Base-by-base conservation (phyloP, 768 basidiomycete genomes). In the Boletales sp. region DNA sequence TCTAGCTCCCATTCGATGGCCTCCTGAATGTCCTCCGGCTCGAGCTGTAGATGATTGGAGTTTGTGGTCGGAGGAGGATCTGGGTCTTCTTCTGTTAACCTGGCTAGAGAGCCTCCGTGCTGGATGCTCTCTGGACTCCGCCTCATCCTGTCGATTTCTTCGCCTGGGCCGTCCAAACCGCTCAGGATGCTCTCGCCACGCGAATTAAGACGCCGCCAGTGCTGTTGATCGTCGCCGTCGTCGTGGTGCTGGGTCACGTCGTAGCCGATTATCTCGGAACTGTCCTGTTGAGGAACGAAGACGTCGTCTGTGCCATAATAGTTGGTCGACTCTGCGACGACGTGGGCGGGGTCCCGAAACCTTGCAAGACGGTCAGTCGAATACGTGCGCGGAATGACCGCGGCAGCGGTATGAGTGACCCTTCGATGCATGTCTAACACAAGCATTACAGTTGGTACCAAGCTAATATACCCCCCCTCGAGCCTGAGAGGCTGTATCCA, bases 1-100 rank as follows among this genome's bases (percentile, higher is more conserved):
- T 74, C 76, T 49, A 82, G 54, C 49, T 70, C 70, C 73, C 69
- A 74, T 44, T 77, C 72, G 17, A 74, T 70, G 12, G 73, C 76
- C 0, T 72, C 74, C n/a, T 70, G 69, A 10, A 71, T 73, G 15
- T 72, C 70, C 8, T 62, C 65, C 40, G 67, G 58, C 17, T 60
- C 61, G 15, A 52, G 59, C 10, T 56, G 54, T 15, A 47, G 55
- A 5, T 52, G 54, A 21, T 46, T 53, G 13, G 58, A 57, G 12
- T 59, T 48, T 19, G 30, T 31, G 6, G 43, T 36, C 21, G 21
- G 21, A 36, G 33, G 34, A 11, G 46, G 54, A 38, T 60, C 58
- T 4, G 57, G 21, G 37, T 59, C 59, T 8, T 74, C 71, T 49
- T 78, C 76, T 17, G 71, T 72, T 3, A 77, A 73, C 10, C 69